phyloP scores from a whole-genome alignment of 1,284 basidiomycete genomes.

The Chondrostereum purpureum region DNA sequence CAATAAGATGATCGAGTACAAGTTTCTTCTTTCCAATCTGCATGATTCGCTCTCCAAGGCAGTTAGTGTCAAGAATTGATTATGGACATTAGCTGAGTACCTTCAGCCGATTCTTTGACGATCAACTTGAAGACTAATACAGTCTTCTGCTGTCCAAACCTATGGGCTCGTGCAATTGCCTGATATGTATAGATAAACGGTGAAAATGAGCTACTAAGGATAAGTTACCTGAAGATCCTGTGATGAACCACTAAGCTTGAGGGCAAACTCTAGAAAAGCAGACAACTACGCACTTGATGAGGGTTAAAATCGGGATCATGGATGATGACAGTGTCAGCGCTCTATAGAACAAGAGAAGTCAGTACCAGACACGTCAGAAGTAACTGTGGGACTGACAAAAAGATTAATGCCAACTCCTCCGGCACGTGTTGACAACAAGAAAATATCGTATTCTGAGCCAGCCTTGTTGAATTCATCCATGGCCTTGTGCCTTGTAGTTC shows the following conservation, averaged over 20 bases:
- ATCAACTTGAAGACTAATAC: constrained; percentile 89
- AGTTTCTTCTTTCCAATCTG: constrained; percentile 87
- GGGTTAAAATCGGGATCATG: constrained; percentile 95
- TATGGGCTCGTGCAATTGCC: constrained; percentile 87
- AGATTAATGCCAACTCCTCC: constrained; percentile 92
- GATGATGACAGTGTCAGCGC: constrained; percentile 88
- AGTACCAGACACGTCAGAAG: background rate
- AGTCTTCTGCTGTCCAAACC: constrained; percentile 76
- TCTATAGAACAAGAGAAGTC: constrained; percentile 25
- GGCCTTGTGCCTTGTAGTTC: constrained; percentile 81
- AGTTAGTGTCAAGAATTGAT: background rate
- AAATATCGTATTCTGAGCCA: constrained; percentile 84
- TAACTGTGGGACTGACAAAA: constrained; percentile 28
- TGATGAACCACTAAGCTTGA: background rate
- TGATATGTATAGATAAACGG: constrained; percentile 31
- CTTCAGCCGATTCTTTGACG: constrained; percentile 86
- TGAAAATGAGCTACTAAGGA: constrained; percentile 5
- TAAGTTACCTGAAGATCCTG: constrained; percentile 65
- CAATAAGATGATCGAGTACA: constrained; percentile 86
- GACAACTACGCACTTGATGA: constrained; percentile 57
- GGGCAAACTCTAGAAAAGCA: constrained; percentile 3
- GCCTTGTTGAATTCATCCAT: constrained; percentile 93
- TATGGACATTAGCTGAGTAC: constrained; percentile 26
- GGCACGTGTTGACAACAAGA: constrained; percentile 89
- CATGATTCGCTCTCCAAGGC: constrained; percentile 74